phyloP scores from a whole-genome alignment of 495 filamentous ascomycete species.

The Parathielavia hyrcaniae region DNA sequence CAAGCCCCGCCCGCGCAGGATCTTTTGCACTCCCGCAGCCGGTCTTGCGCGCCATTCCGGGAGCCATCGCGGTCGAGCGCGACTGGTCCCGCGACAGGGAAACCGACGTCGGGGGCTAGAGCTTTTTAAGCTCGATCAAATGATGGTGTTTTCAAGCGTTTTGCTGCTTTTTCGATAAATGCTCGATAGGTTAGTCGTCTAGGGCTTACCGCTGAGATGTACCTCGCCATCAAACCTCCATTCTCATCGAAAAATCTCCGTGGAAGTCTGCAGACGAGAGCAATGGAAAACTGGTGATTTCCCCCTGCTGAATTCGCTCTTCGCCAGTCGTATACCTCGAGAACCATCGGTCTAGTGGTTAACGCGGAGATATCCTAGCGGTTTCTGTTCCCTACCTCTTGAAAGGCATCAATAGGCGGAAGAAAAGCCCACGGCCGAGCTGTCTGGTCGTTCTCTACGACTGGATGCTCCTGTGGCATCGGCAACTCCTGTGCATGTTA shows the following conservation, averaged over 20 bases:
- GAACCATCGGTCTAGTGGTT: conserved; percentile 56
- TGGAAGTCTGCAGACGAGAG: conserved; percentile 67
- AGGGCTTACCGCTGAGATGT: conserved; percentile 42
- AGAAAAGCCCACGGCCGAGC: conserved; percentile 6
- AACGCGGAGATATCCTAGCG: conserved; percentile 71
- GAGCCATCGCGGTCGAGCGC: too few relatives aligned
- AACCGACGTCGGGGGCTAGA: too few relatives aligned
- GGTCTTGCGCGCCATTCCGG: too few relatives aligned
- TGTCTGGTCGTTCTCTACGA: neutral
- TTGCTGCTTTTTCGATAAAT: too few relatives aligned
- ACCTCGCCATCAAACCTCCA: conserved; percentile 69
- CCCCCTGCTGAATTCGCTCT: conserved; percentile 49
- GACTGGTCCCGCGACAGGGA: too few relatives aligned
- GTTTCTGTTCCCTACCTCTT: conserved; percentile 19
- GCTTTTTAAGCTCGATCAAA: too few relatives aligned
- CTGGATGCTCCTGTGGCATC: neutral
- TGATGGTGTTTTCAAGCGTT: too few relatives aligned
- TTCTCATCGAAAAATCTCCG: conserved; percentile 48
- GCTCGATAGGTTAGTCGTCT: too few relatives aligned
- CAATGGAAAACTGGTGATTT: conserved; percentile 31
- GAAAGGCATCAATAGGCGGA: neutral
- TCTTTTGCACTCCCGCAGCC: too few relatives aligned
- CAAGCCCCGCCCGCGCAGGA: too few relatives aligned
- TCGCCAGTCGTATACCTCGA: conserved; percentile 74
- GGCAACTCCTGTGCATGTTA: conserved; percentile 7